Evolutionary conservation across 1,284 basidiomycete genomes (phyloP).

Genomic region (Leucoagaricus sp.): DNA sequence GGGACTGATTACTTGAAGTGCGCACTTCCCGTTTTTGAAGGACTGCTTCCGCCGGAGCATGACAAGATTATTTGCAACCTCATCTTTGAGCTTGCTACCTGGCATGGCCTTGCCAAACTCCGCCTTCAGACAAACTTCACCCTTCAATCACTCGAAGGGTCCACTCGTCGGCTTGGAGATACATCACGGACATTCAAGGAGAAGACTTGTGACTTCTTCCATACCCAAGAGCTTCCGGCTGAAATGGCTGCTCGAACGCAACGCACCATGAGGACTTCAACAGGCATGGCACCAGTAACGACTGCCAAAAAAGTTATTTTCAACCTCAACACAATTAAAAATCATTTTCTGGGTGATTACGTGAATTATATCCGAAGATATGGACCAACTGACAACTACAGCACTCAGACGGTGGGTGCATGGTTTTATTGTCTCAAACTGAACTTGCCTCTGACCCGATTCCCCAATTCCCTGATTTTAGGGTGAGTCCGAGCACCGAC

Average conservation of each 20-base stretch:
- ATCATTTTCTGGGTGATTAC: neutral
- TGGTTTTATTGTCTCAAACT: neutral
- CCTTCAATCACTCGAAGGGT: conserved; percentile 22
- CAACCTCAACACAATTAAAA: neutral
- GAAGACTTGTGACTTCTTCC: conserved; percentile 20
- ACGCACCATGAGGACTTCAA: too few relatives aligned
- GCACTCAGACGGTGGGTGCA: conserved; percentile 26
- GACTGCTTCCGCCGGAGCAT: conserved; percentile 26
- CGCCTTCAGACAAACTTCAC: conserved; percentile 35
- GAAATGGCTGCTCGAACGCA: too few relatives aligned
- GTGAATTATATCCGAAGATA: neutral
- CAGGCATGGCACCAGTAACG: too few relatives aligned
- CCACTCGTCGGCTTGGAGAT: conserved; percentile 27
- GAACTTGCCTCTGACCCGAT: neutral
- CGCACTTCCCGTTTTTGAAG: conserved; percentile 35
- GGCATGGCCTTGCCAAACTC: conserved; percentile 40
- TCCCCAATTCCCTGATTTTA: too few relatives aligned
- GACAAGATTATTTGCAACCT: conserved; percentile 30
- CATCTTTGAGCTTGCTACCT: conserved; percentile 29
- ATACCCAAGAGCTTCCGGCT: conserved; percentile 12
- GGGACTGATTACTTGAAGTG: conserved; percentile 13
- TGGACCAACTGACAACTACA: conserved; percentile 26
- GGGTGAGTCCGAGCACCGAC: conserved; percentile 37
- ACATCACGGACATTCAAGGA: conserved; percentile 26
- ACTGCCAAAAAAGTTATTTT: conserved; percentile 14